Percentiles rank a stretch among this genome's conserved stretches.
These are phyloP conservation scores for Bruguiera hainesii DNA, from an alignment of 441 rosid species.

Conservation along the genomic window DNA sequence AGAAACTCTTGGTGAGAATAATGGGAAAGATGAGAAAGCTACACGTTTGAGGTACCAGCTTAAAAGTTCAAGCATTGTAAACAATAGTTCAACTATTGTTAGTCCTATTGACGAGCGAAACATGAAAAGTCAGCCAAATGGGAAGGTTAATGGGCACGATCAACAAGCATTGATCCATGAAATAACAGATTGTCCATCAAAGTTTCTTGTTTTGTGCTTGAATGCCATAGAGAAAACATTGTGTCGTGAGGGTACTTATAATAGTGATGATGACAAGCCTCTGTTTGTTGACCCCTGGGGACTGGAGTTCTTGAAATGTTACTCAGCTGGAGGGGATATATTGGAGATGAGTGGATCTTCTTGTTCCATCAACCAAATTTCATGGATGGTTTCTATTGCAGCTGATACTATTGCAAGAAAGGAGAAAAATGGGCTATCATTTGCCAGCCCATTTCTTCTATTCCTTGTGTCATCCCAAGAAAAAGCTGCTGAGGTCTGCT, in stretches of 20 bases:
- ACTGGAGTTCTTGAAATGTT: slow-evolving; percentile 69
- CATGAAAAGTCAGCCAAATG: slow-evolving; percentile 16
- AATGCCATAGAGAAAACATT: slow-evolving; percentile 53
- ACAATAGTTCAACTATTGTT: slow-evolving; percentile 14
- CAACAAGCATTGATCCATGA: slow-evolving; percentile 22
- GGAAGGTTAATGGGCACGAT: slow-evolving; percentile 16
- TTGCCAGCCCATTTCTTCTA: slow-evolving; percentile 64
- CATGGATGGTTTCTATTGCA: slow-evolving; percentile 78
- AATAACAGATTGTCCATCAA: slow-evolving; percentile 41
- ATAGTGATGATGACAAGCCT: slow-evolving; percentile 33
- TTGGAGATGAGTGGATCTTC: slow-evolving; percentile 63
- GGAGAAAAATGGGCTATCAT: slow-evolving; percentile 55
- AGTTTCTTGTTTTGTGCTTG: slow-evolving; percentile 59
- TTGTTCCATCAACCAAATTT: slow-evolving; percentile 58
- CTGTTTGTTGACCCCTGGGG: slow-evolving; percentile 74
- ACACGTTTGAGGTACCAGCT: slow-evolving; percentile 16
- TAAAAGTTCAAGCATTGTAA: slow-evolving; percentile 20
- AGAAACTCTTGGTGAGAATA: slow-evolving; percentile 10
- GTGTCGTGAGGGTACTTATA: slow-evolving; percentile 28
- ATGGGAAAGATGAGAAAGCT: slow-evolving; percentile 11
- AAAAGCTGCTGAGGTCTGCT: slow-evolving; percentile 69
- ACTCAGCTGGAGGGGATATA: slow-evolving; percentile 48
- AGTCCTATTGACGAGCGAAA: slow-evolving; percentile 6
- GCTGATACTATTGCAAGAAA: slow-evolving; percentile 67
- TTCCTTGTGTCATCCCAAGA: slow-evolving; percentile 77